Conservation (phyloP, 345 rosid genomes). For the Microcos paniculata region DNA sequence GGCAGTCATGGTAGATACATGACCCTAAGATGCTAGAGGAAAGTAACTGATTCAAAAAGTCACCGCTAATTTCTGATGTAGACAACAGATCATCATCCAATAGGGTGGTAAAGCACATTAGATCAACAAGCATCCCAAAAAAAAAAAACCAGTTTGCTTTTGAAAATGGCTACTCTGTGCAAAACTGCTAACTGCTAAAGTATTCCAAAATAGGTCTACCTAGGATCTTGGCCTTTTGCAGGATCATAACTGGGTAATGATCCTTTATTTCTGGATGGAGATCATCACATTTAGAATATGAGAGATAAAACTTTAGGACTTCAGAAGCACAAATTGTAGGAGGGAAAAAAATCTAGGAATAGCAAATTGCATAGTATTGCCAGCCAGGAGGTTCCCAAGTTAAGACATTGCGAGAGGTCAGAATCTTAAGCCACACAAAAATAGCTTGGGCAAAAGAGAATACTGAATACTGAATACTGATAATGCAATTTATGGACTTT, state of each 20-base stretch:
- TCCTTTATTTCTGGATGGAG: background rate
- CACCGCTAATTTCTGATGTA: background rate
- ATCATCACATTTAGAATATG: background rate
- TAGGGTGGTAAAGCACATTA: background rate
- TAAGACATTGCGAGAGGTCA: background rate
- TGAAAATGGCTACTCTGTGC: background rate
- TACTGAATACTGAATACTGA: background rate
- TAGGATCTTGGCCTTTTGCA: constrained; percentile 7
- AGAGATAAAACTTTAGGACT: background rate
- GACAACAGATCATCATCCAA: background rate
- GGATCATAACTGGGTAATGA: background rate
- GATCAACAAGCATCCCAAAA: background rate
- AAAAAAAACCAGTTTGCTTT: background rate
- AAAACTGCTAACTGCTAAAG: background rate
- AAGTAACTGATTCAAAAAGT: background rate
- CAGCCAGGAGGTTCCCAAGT: background rate
- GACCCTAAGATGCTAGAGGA: background rate
- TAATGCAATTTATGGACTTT: background rate
- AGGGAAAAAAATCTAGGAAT: background rate
- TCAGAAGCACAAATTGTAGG: background rate
- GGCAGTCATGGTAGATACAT: background rate
- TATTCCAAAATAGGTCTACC: background rate
- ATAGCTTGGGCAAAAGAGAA: background rate
- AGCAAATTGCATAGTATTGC: background rate
- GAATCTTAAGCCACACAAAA: background rate